phyloP scores from a whole-genome alignment of 768 basidiomycete genomes.

The Pulveroboletus sp. region DNA sequence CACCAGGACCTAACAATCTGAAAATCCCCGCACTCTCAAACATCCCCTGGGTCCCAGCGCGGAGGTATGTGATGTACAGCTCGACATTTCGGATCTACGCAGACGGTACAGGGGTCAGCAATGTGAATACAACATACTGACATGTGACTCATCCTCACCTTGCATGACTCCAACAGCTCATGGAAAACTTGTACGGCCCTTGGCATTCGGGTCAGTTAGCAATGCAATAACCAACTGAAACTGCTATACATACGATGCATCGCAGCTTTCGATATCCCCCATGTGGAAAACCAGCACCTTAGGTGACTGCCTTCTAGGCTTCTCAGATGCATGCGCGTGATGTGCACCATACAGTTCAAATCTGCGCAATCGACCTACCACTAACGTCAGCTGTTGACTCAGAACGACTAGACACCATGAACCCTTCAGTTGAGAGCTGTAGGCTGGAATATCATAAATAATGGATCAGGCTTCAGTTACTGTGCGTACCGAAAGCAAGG shows the following conservation, averaged over 20 bases:
- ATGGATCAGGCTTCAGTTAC: neutral
- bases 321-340: constrained; percentile 84
- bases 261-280: constrained; percentile 85
- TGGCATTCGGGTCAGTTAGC: constrained; percentile 7
- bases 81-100: constrained; percentile 40
- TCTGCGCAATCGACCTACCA: constrained; percentile 67
- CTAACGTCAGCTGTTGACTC: neutral
- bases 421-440: constrained; percentile 92
- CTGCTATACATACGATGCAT: constrained; percentile 74
- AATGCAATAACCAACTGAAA: neutral
- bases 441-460: constrained; percentile 47
- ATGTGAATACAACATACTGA: neutral
- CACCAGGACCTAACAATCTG: constrained; percentile 37
- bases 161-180: constrained; percentile 75
- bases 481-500: constrained; percentile 74
- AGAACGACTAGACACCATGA: neutral
- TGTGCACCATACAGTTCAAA: constrained; percentile 85
- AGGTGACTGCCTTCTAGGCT: constrained; percentile 69
- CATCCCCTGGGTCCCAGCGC: constrained; percentile 29
- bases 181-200: constrained; percentile 82
- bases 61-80: constrained; percentile 45
- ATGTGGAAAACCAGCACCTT: constrained; percentile 86
- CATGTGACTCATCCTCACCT: constrained; percentile 36
- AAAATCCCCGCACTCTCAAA: constrained; percentile 45
- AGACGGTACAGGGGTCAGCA: neutral